phyloP scores from a whole-genome alignment of 306 rosid species.

The Cucurbita ficifolia region DNA sequence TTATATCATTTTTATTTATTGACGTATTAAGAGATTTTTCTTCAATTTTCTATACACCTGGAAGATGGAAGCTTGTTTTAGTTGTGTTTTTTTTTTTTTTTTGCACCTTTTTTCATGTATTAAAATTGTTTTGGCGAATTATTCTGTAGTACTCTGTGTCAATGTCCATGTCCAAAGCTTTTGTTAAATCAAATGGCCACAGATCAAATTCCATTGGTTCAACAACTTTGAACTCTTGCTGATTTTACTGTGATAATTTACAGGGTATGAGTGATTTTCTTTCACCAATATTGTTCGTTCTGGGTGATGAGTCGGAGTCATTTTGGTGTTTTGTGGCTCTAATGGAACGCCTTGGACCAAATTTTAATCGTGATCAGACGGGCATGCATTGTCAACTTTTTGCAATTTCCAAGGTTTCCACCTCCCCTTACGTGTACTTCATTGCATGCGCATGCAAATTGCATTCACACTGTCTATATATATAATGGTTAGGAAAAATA shows the following conservation, averaged over 20 bases:
- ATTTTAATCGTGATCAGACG: slow-evolving; percentile 94
- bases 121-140: not conserved
- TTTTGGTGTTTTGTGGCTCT: slow-evolving; percentile 96
- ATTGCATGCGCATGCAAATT: not conserved
- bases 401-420: slow-evolving; percentile 79
- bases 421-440: slow-evolving; percentile 13
- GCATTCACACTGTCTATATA: not conserved
- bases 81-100: not conserved
- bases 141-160: too few species aligned
- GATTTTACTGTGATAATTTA: slow-evolving; percentile 10
- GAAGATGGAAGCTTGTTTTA: not conserved
- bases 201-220: not conserved
- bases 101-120: not conserved
- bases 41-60: not conserved
- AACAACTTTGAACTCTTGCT: not conserved
- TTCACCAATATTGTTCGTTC: slow-evolving; percentile 76
- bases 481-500: not conserved
- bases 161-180: too few species aligned
- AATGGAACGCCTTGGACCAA: slow-evolving; percentile 95
- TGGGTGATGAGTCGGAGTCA: slow-evolving; percentile 80
- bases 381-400: slow-evolving; percentile 99
- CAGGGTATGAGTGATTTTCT: slow-evolving; percentile 99
- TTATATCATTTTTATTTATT: not conserved
- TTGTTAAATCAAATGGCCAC: too few species aligned
- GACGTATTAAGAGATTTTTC: not conserved